Evolutionary conservation across 768 basidiomycete species (phyloP).

Genomic region (Tephrocybe sp.): DNA sequence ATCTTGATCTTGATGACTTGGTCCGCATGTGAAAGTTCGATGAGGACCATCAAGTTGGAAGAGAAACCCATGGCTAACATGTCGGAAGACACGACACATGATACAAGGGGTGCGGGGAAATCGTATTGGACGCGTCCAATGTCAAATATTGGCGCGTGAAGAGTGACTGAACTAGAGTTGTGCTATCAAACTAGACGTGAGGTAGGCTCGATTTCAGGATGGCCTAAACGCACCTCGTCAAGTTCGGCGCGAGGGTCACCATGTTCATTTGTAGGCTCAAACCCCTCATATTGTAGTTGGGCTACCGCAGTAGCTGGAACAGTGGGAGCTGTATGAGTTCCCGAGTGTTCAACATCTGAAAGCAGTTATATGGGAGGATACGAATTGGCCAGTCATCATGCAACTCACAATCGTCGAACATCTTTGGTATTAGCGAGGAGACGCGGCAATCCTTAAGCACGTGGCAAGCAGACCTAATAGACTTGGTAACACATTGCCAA

Average conservation of each 20-base stretch:
- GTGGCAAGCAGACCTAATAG: neutral
- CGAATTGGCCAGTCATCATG: conserved; percentile 13
- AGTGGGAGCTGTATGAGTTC: conserved; percentile 41
- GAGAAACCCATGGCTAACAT: conserved; percentile 80
- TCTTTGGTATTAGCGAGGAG: conserved; percentile 18
- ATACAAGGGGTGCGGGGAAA: conserved; percentile 79
- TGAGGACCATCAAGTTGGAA: conserved; percentile 77
- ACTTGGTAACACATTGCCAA: neutral
- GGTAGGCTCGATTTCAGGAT: neutral
- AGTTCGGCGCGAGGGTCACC: conserved; percentile 46
- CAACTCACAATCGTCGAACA: conserved; percentile 69
- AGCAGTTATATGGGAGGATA: neutral
- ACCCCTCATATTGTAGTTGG: conserved; percentile 81
- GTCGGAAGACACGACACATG: conserved; percentile 83
- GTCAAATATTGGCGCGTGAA: conserved; percentile 66
- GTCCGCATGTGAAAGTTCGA: conserved; percentile 86
- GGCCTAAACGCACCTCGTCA: conserved; percentile 31
- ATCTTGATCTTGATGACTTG: conserved; percentile 81
- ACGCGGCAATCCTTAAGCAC: neutral
- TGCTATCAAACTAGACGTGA: conserved; percentile 20
- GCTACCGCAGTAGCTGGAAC: conserved; percentile 40
- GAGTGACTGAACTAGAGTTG: conserved; percentile 26
- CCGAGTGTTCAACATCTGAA: conserved; percentile 85
- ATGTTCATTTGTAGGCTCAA: conserved; percentile 65
- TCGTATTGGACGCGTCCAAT: conserved; percentile 88